phyloP scores from a whole-genome alignment of 1,284 basidiomycete species.

The Microbotryomycetes sp. region DNA sequence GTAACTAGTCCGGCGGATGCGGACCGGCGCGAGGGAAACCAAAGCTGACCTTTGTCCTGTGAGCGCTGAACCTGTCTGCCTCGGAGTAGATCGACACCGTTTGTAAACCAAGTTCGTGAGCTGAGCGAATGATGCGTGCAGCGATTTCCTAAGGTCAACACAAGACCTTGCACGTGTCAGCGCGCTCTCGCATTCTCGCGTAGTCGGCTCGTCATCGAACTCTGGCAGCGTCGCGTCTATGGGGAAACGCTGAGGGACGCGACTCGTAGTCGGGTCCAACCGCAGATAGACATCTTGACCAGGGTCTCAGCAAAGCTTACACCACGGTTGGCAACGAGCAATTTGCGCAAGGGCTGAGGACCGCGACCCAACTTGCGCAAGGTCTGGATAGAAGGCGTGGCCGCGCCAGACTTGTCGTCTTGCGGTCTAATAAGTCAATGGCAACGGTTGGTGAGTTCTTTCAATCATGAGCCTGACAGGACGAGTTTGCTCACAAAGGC shows the following conservation, averaged over 20 bases:
- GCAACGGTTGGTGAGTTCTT: not conserved
- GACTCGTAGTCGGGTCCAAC: not conserved
- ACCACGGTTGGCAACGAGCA: slow-evolving; percentile 81
- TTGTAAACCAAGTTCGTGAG: slow-evolving; percentile 98
- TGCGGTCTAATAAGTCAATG: slow-evolving; percentile 12
- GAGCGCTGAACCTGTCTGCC: slow-evolving; percentile 94
- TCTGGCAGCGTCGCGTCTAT: not conserved
- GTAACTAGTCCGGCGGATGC: not conserved
- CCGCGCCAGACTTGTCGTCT: not conserved
- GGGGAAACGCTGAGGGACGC: not conserved
- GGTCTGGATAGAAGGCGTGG: slow-evolving; percentile 18
- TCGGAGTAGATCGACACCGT: slow-evolving; percentile 97
- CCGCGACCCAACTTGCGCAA: slow-evolving; percentile 16
- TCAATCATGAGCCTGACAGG: not conserved
- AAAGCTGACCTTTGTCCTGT: slow-evolving; percentile 78
- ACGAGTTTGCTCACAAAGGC: slow-evolving; percentile 2
- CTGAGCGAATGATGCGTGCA: slow-evolving; percentile 95
- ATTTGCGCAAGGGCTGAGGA: slow-evolving; percentile 28
- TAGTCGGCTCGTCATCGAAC: slow-evolving; percentile 2
- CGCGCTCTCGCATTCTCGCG: not conserved
- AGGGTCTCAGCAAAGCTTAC: slow-evolving; percentile 49
- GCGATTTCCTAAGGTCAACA: slow-evolving; percentile 76
- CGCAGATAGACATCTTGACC: not conserved
- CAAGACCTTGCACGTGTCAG: slow-evolving; percentile 3
- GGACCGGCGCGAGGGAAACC: not conserved